A percentile compares a stretch with the other conserved stretches of the same genome.
Evolutionary conservation across 2,329 filamentous ascomycete genomes (phyloP).

Genomic region (Beauveria medogensis): DNA sequence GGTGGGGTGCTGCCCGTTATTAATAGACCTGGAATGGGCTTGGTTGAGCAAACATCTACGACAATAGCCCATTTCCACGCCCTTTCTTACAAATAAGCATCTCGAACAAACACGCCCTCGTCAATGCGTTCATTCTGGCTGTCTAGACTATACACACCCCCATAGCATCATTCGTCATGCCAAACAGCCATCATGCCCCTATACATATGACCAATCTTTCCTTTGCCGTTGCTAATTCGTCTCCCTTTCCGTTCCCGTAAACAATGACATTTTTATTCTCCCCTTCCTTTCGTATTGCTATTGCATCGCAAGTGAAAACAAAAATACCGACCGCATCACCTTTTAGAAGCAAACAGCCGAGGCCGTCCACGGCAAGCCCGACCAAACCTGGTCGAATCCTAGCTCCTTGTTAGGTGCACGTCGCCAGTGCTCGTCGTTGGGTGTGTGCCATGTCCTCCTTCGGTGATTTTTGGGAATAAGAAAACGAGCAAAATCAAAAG

Average conservation of each 20-base stretch:
- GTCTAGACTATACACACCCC: conserved; percentile 12
- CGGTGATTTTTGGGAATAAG: conserved; percentile 8
- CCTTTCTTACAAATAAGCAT: neutral
- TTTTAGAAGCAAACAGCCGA: conserved; percentile 9
- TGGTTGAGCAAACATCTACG: too few relatives aligned
- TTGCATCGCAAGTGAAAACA: conserved; percentile 11
- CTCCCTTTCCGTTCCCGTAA: conserved; percentile 10
- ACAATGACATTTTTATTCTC: conserved; percentile 7
- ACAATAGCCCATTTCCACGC: too few relatives aligned
- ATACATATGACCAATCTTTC: conserved; percentile 11
- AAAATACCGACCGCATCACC: conserved; percentile 9
- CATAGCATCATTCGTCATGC: conserved; percentile 2
- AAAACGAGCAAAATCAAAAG: conserved; percentile 12
- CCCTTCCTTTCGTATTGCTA: conserved; percentile 8
- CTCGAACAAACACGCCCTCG: neutral
- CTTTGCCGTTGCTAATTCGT: conserved; percentile 11
- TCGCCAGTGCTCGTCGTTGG: neutral
- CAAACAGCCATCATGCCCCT: conserved; percentile 12
- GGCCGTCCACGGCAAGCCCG: conserved; percentile 5
- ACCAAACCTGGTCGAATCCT: neutral
- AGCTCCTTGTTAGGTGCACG: neutral
- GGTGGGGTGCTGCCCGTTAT: neutral
- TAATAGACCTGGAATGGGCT: neutral
- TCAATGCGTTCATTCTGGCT: conserved; percentile 13
- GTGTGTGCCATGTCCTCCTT: neutral